A percentile compares a stretch with the other conserved stretches of the same genome.
These are phyloP conservation scores for Chytriomyces hyalinus DNA, from an alignment of 192 early-diverging fungal species.

Conservation along the genomic window DNA sequence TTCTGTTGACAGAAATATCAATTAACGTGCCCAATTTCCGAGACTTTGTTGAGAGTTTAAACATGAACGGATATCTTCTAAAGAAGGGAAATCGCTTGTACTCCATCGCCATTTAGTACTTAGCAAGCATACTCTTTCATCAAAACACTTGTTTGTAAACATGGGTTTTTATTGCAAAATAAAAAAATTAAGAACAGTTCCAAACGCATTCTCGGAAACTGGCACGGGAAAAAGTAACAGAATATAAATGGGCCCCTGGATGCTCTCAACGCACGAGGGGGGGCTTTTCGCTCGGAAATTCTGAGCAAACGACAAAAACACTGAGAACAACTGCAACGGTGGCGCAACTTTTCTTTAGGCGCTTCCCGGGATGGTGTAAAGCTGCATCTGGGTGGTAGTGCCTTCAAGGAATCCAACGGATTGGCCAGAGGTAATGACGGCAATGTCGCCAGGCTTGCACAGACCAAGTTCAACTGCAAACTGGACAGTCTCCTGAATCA, in stretches of 20 bases:
- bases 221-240: no score
- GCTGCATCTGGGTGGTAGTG: slow-evolving; percentile 60
- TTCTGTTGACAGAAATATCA: slow-evolving; percentile 45
- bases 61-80: slow-evolving; percentile 74
- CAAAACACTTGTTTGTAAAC: no score
- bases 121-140: neutral
- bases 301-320: no score
- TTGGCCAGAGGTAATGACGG: slow-evolving; percentile 61
- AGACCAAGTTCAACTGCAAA: slow-evolving; percentile 60
- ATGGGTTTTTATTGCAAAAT: no score
- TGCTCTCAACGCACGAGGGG: no score
- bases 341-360: neutral
- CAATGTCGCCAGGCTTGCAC: slow-evolving; percentile 61
- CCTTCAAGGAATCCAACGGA: slow-evolving; percentile 55
- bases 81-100: slow-evolving; percentile 72
- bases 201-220: no score
- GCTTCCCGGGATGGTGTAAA: slow-evolving; percentile 45
- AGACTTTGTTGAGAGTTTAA: slow-evolving; percentile 71
- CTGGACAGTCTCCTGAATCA: slow-evolving; percentile 47
- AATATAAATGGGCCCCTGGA: no score
- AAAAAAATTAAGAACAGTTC: no score
- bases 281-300: no score
- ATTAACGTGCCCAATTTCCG: slow-evolving; percentile 64
- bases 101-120: slow-evolving; percentile 12
- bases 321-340: no score